Percentiles rank a stretch among this genome's conserved stretches.
Evolutionary conservation across 202 grass and related monocot genomes (phyloP).

Genomic region (Bolboschoenoplectus hybrid): DNA sequence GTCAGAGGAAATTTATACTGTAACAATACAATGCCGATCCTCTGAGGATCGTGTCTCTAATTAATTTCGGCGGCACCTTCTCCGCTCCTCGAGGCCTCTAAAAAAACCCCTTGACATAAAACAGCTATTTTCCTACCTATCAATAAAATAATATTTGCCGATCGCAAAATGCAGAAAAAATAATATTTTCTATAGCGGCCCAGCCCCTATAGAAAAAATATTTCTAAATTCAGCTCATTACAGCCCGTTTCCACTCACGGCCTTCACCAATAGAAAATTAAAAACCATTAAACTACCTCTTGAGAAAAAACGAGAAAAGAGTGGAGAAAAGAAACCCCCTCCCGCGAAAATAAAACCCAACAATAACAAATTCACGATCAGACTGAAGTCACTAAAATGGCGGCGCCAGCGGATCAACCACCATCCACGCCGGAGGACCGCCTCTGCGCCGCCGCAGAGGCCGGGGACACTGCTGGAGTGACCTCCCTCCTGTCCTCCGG

Average conservation of each 20-base stretch:
- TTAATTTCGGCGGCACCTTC: too few relatives aligned
- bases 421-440: conserved; percentile 56
- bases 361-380: neutral
- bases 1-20: too few relatives aligned
- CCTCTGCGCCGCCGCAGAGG: conserved; percentile 61
- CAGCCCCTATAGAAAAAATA: neutral
- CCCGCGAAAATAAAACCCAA: conserved; percentile 35
- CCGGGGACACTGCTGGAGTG: conserved; percentile 45
- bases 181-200: too few relatives aligned
- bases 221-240: neutral
- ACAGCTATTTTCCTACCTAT: too few relatives aligned
- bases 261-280: neutral
- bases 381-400: conserved; percentile 41
- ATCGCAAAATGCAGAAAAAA: too few relatives aligned
- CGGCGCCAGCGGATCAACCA: conserved; percentile 50
- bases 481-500: conserved; percentile 49
- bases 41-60: too few relatives aligned
- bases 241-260: neutral
- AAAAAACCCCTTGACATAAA: too few relatives aligned
- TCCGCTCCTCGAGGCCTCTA: too few relatives aligned
- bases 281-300: neutral
- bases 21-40: too few relatives aligned
- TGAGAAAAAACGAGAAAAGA: neutral
- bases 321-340: neutral
- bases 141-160: too few relatives aligned